Evolutionary conservation across 768 basidiomycete genomes (phyloP).

Genomic region (Rhodotorula taiwanensis): DNA sequence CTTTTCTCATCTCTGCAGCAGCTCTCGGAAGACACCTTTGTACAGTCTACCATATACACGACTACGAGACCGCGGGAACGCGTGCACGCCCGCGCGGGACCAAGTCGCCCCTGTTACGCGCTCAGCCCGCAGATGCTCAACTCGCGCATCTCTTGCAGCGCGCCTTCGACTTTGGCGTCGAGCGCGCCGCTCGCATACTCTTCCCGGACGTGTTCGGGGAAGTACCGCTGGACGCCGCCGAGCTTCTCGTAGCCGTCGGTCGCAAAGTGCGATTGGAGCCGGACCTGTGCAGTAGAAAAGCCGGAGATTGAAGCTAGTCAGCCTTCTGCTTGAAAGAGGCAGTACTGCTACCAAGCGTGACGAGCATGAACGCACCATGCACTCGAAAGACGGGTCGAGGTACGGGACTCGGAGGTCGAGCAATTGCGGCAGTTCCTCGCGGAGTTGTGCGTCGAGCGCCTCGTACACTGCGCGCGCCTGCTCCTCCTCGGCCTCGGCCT

Average conservation of each 20-base stretch:
- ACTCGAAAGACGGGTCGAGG: conserved; percentile 97
- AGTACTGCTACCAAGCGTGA: neutral
- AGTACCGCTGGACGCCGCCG: conserved; percentile 78
- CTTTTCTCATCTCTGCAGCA: too few species aligned
- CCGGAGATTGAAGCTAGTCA: neutral
- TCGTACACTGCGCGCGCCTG: conserved; percentile 92
- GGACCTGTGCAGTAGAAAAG: conserved; percentile 42
- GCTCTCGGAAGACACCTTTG: too few species aligned
- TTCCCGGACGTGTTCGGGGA: conserved; percentile 49
- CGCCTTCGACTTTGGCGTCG: conserved; percentile 94
- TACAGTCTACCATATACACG: too few species aligned
- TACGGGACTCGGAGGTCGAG: conserved; percentile 93
- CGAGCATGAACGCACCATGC: conserved; percentile 61
- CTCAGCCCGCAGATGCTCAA: conserved; percentile 58
- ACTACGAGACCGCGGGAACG: too few species aligned
- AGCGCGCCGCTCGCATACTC: conserved; percentile 96
- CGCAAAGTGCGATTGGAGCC: conserved; percentile 95
- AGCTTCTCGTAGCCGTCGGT: conserved; percentile 98
- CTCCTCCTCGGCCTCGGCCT: conserved; percentile 95
- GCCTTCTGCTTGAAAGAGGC: neutral
- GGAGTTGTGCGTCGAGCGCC: conserved; percentile 83
- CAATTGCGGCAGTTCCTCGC: conserved; percentile 80
- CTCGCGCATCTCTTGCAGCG: conserved; percentile 95
- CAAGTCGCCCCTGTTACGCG: neutral
- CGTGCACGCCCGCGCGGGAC: too few species aligned